Evolutionary conservation across 208 protist genomes (phyloP), one percentile per base, ranked within the genome.

Genomic region (Acanthamoeba royreba): DNA sequence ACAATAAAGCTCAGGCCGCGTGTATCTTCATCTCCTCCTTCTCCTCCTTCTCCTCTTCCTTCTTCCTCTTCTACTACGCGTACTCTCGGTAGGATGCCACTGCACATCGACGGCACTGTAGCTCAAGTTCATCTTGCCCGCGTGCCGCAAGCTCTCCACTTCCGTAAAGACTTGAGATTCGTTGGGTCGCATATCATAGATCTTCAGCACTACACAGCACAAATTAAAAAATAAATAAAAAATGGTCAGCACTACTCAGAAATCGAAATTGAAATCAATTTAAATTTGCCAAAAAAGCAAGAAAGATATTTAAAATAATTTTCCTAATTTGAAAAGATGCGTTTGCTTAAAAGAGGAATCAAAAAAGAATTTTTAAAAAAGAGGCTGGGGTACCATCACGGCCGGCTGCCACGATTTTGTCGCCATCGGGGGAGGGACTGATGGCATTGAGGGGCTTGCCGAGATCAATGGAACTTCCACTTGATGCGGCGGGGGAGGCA

Each of bases 361-460:
- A n/a, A n/a, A n/a, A n/a, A n/a, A n/a, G n/a, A n/a, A n/a, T n/a
- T n/a, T n/a, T n/a, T n/a, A n/a, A n/a, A n/a, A n/a, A n/a, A n/a
- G 33, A n/a, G 42, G n/a, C 17, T 8, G 35, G 38, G 79, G n/a
- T 93, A 96, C 95, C 95, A 86, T 97, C 96, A 66, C 95, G 94
- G 40, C 96, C 96, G 28, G 96, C 96, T 66, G 95, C 94, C 22
- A 97, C 96, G 19, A 96, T 43, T 40, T 46, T 85, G 40, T 46
- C 81, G 15, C 83, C 88, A 85, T 96, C 94, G 35, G 93, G 95
- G n/a, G 95, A 95, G 43, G 87, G 43, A 58, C 88, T 94, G n/a
- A 97, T 93, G 17, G 96, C 93, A 91, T 91, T 97, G 8, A 96
- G 28, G 15, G 96, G 94, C 42, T 95, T 93, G 2, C 40, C 92